A percentile compares a stretch with the other conserved stretches of the same genome.
Evolutionary conservation across 306 rosid genomes (phyloP).

Genomic region (Vachellia collinsii): DNA sequence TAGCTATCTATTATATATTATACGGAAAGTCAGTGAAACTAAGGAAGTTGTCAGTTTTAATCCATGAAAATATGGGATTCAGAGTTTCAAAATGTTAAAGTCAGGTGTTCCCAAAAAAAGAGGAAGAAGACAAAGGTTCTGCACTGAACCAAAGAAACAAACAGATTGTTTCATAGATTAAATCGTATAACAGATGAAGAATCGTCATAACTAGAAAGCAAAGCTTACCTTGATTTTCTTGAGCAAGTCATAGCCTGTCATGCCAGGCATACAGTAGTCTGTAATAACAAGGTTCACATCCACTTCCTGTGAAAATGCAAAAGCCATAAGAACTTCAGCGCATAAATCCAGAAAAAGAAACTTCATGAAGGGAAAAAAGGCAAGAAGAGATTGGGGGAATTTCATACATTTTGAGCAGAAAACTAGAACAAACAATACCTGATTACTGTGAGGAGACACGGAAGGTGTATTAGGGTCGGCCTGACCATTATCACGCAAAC

Average conservation of each 20-base stretch:
- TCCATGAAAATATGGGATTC: conserved; percentile 37
- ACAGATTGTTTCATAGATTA: background rate
- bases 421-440: conserved; percentile 46
- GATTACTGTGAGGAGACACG: conserved; percentile 55
- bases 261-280: conserved; percentile 98
- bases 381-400: conserved; percentile 4
- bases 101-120: background rate
- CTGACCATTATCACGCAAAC: conserved; percentile 61
- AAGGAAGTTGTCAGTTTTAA: conserved; percentile 35
- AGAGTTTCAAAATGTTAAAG: conserved; percentile 16
- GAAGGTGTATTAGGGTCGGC: conserved; percentile 52
- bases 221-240: conserved; percentile 83
- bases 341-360: conserved; percentile 39
- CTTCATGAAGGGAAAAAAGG: background rate
- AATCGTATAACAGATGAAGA: background rate
- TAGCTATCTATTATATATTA: background rate
- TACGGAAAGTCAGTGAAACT: background rate
- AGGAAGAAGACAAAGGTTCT: background rate
- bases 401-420: conserved; percentile 25
- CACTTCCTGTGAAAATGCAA: conserved; percentile 59
- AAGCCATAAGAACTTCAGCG: conserved; percentile 25
- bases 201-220: conserved; percentile 31
- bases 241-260: conserved; percentile 97
- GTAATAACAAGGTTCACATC: conserved; percentile 93
- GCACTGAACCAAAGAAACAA: background rate